phyloP scores from a whole-genome alignment of 2,329 filamentous ascomycete genomes.

The Rhynchosporium secalis region DNA sequence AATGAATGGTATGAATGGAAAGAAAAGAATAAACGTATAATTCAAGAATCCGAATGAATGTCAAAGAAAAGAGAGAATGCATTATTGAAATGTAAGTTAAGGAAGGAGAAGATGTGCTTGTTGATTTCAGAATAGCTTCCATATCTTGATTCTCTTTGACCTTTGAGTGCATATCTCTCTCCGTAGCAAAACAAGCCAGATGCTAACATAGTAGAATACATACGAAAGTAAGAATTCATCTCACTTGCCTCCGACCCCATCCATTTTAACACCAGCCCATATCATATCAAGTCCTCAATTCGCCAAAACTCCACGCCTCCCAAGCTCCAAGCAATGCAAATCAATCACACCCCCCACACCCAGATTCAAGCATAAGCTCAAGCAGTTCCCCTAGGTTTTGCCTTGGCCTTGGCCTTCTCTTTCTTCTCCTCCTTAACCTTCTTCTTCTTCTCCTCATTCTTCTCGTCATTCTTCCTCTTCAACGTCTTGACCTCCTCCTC shows the following conservation, averaged over 20 bases:
- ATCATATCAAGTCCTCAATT: neutral
- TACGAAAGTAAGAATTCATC: neutral
- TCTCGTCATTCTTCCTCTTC: conserved; percentile 93
- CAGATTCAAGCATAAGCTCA: conserved; percentile 16
- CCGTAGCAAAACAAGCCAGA: neutral
- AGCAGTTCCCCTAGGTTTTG: conserved; percentile 65
- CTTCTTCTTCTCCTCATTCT: conserved; percentile 91
- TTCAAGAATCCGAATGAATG: no score
- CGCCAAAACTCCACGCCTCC: conserved; percentile 12
- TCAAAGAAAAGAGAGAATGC: no score
- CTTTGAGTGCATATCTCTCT: neutral
- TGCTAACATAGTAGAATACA: neutral
- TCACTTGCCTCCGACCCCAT: neutral
- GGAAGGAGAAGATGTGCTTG: no score
- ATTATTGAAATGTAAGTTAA: neutral
- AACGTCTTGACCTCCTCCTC: conserved; percentile 79
- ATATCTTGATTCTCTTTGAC: neutral
- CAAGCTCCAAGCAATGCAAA: conserved; percentile 21
- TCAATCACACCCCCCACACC: neutral
- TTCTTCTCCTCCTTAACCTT: conserved; percentile 93
- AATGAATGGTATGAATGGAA: neutral
- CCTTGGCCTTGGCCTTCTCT: conserved; percentile 88
- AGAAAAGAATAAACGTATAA: neutral
- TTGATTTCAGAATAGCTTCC: no score
- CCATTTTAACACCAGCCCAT: neutral